Evolutionary conservation across 2,329 filamentous ascomycete genomes (phyloP).

Genomic region (Fusarium beomiforme): DNA sequence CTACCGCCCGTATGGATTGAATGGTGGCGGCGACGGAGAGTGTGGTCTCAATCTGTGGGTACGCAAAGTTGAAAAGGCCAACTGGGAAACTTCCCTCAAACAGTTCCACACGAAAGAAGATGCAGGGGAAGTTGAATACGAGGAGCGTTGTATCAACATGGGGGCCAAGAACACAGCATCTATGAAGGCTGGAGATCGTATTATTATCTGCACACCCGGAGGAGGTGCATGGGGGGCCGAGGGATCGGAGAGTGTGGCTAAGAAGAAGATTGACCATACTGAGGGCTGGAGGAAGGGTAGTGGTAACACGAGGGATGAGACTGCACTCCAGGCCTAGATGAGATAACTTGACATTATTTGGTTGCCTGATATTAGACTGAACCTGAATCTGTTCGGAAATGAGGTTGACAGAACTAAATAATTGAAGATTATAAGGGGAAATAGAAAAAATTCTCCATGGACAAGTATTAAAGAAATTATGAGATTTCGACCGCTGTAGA

Average conservation of each 20-base stretch:
- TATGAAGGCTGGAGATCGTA: conserved; percentile 80
- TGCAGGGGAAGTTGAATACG: conserved; percentile 55
- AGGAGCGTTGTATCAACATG: conserved; percentile 74
- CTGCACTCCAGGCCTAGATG: conserved; percentile 64
- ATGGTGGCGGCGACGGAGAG: conserved; percentile 80
- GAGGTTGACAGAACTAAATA: neutral
- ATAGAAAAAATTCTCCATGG: too few relatives aligned
- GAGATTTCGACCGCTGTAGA: too few relatives aligned
- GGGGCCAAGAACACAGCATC: conserved; percentile 83
- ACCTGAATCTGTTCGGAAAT: neutral
- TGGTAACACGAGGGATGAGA: conserved; percentile 65
- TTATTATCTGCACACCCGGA: conserved; percentile 81
- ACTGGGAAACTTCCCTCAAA: conserved; percentile 58
- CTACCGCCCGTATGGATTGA: conserved; percentile 76
- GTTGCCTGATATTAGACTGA: neutral
- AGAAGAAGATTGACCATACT: conserved; percentile 63
- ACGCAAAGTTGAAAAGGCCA: conserved; percentile 70
- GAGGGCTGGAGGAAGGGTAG: conserved; percentile 66
- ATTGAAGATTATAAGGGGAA: too few relatives aligned
- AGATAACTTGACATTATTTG: neutral
- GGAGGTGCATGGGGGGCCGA: conserved; percentile 79
- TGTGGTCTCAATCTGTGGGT: conserved; percentile 92
- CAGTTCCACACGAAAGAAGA: conserved; percentile 50
- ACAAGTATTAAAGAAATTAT: too few relatives aligned
- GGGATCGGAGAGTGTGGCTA: conserved; percentile 65